Base-by-base conservation (phyloP, 768 basidiomycete species). In the Suillus luteus region DNA sequence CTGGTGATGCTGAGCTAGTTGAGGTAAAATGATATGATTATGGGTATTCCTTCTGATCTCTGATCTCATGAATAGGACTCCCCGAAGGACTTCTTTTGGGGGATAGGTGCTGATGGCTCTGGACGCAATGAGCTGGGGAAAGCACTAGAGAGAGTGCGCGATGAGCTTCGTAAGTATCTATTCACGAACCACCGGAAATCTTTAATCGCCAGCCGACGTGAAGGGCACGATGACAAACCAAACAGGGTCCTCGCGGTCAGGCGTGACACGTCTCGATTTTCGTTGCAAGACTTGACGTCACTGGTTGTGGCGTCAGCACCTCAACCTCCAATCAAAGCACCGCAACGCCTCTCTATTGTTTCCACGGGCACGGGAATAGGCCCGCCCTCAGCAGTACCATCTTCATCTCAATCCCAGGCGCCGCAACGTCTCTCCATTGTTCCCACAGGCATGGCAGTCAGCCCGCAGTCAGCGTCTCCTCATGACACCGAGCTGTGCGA, bases 11-110 rank as follows among this genome's bases (percentile, higher is more conserved):
- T 22, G 84, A 86, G 61, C 81, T 93, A 40, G 74, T 92, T 5
- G 91, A 93, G 82, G 90, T 88, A 62, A 69, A 69, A 72, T 55
- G 58, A 52, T 59, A 64, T 40, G 69, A 31, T 40, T 64, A 55
- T 11, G 65, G 41, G 40, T 52, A 59, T 27, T 61, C 37, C 40
- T 49, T 49, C 6, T 8, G 48, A 49, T 49, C 14, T 15, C 59
- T 60, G 24, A n/a, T 37, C 19, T 31, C 31, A 38, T 4, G 27
- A 11, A 37, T 66, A 90, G 88, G 83, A 89, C 69, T 90, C 88
- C n/a, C 86, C 87, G 64, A 87, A 85, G 66, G 90, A 92, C 72
- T 80, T 88, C 46, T 91, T 91, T 74, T 92, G 90, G 89, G 90
- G 90, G n/a, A 74, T 86, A 65, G 90, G 90, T 6, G 78, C 82